These are phyloP conservation scores for Vitis vinifera DNA, from an alignment of 164 flowering plant genomes.

Conservation along the genomic window ASM3070453v1 NC_081810.1:14016501-14017000, in stretches of 20 bases:
- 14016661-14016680: constrained; percentile 80
- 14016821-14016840: too few relatives aligned
- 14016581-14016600: neutral
- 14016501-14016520: constrained; percentile 50
- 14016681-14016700: constrained; percentile 42
- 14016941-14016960: neutral
- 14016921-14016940: neutral
- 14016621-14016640: constrained; percentile 84
- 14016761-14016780: too few relatives aligned
- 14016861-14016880: neutral
- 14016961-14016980: neutral
- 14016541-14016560: constrained; percentile 13
- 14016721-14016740: too few relatives aligned
- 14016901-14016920: neutral
- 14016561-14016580: neutral
- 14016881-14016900: neutral
- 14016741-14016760: neutral
- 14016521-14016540: constrained; percentile 89
- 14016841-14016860: too few relatives aligned
- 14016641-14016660: constrained; percentile 87
- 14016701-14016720: neutral
- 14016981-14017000: neutral
- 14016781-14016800: too few relatives aligned
- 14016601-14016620: constrained; percentile 12
- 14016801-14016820: too few relatives aligned